Base-by-base conservation (phyloP, 1,284 basidiomycete species). In the Naganishia albida region DNA sequence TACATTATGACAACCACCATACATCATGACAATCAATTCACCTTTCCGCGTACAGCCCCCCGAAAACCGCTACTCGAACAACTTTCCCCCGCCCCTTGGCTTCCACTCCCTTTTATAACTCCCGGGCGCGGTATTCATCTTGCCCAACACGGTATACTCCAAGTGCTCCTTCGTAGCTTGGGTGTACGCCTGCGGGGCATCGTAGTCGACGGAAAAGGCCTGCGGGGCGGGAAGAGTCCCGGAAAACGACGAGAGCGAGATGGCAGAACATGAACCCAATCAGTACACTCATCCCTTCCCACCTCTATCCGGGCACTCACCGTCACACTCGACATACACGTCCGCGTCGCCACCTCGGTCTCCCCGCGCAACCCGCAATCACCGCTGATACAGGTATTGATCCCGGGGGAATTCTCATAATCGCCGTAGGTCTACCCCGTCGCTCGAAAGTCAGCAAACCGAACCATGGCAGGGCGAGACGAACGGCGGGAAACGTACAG, bases 91-190 rank as follows among this genome's bases (percentile, higher is more conserved):
- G 15, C 63, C 63, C 50, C 63, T 49, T 28, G 63, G 63, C 28
- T 25, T 16, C 63, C 63, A 65, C 44, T 59, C 55, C 48, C 49
- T 39, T 44, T 59, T 60, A 46, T 65, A 65, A 1, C 43, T 28
- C 15, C 63, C 63, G 2, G 55, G 55, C 20, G 55, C 46, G 3
- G 63, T 65, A 43, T 65, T 65, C 25, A 65, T 49, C 63, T 65
- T 65, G 28, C 48, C 55, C 55, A 65, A 38, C 26, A 65, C 63
- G 23, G 63, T 65, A 40, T 65, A 65, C 54, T 65, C 63, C 38
- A 65, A 38, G 55, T 65, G 63, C 49, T 65, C 63, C 63, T 65
- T 65, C 34, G 42, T 51, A 40, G 46, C 34, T n/a, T 26, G 16
- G 30, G 63, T 65, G 55, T 57, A 57, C 7, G 54, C 63, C 26